phyloP scores from a whole-genome alignment of 2,329 filamentous ascomycete species.

The Alternaria triticina region DNA sequence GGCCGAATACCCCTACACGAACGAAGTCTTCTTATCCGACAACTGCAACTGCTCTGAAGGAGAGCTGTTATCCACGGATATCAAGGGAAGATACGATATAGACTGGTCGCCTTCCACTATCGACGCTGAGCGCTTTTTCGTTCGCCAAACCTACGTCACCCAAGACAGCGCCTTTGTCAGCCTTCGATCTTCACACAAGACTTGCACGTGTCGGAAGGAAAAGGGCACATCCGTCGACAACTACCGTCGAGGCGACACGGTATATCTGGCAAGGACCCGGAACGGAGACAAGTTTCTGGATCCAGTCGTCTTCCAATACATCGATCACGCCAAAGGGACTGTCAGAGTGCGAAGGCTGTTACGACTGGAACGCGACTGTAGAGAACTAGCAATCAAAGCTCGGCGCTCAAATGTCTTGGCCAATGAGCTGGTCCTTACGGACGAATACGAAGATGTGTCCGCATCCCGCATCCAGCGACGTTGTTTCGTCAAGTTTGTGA shows the following conservation, averaged over 20 bases:
- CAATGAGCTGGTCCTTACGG: conserved; percentile 67
- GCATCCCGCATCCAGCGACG: conserved; percentile 56
- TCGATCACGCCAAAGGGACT: conserved; percentile 34
- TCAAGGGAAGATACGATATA: conserved; percentile 65
- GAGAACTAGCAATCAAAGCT: conserved; percentile 36
- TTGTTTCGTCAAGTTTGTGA: conserved; percentile 68
- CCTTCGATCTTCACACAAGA: conserved; percentile 61
- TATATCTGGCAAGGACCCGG: conserved; percentile 56
- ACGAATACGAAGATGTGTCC: conserved; percentile 51
- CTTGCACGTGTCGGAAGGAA: conserved; percentile 55
- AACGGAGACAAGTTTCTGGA: conserved; percentile 55
- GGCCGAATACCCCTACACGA: conserved; percentile 71
- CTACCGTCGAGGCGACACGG: conserved; percentile 64
- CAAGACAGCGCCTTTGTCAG: conserved; percentile 68
- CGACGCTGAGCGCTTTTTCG: conserved; percentile 60
- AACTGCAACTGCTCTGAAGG: conserved; percentile 72
- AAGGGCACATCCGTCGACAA: conserved; percentile 14
- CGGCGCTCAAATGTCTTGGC: conserved; percentile 42
- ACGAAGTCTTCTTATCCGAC: conserved; percentile 79
- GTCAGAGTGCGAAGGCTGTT: conserved; percentile 60
- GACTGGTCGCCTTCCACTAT: conserved; percentile 63
- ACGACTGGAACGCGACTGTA: conserved; percentile 53
- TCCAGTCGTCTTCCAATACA: conserved; percentile 64
- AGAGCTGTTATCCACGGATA: conserved; percentile 61
- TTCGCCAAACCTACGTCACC: conserved; percentile 72